Evolutionary conservation across 192 early-diverging fungal genomes (phyloP).

Genomic region (Coemansia sp.): DNA sequence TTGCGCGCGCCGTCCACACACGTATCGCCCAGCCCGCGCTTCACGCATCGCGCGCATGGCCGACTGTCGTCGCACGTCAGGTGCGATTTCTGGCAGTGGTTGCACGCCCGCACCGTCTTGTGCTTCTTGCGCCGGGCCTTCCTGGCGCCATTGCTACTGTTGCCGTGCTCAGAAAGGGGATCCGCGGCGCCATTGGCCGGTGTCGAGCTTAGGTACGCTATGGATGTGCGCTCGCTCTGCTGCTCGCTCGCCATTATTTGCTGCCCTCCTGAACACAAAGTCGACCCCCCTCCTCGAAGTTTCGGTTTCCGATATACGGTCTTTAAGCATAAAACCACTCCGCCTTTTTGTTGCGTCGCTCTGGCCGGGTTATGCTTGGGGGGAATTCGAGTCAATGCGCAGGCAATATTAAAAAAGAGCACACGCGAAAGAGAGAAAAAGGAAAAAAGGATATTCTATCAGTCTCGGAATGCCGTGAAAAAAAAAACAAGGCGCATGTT

Average conservation of each 20-base stretch:
- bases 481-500: not conserved
- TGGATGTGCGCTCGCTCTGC: conserved; percentile 18
- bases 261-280: no score
- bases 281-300: no score
- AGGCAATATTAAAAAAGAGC: conserved; percentile 1
- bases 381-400: no score
- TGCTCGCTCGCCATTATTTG: not conserved
- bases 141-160: not conserved
- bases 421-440: no score
- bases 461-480: not conserved
- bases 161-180: not conserved
- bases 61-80: conserved; percentile 64
- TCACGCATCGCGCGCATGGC: conserved; percentile 85
- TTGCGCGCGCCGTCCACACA: conserved; percentile 85
- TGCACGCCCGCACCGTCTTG: conserved; percentile 59
- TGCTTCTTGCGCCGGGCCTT: conserved; percentile 21
- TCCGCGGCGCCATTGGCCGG: not conserved
- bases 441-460: not conserved
- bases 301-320: no score
- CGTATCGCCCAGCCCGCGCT: conserved; percentile 65
- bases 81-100: conserved; percentile 61
- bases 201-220: conserved; percentile 31
- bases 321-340: not conserved
- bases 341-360: not conserved
- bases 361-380: not conserved